phyloP scores from a whole-genome alignment of 495 filamentous ascomycete species.

The Penicillium soppii region DNA sequence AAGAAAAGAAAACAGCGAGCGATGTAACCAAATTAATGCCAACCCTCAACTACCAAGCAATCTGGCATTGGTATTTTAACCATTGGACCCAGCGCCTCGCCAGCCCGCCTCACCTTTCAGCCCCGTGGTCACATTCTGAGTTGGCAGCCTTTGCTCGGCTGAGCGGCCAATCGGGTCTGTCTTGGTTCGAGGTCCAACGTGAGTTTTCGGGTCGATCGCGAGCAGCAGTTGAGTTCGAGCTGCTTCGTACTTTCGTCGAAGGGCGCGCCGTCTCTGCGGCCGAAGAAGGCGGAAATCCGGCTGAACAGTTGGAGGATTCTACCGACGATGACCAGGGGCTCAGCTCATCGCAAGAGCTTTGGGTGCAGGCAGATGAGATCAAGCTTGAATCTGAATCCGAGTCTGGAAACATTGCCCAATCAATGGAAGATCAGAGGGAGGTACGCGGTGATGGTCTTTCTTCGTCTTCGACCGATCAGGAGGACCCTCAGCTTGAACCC shows the following conservation, averaged over 20 bases:
- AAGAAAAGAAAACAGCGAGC: slow-evolving; percentile 29
- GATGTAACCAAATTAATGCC: slow-evolving; percentile 34
- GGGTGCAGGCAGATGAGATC: background rate
- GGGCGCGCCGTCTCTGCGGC: background rate
- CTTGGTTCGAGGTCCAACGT: slow-evolving; percentile 31
- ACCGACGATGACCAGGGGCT: background rate
- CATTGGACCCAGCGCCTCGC: slow-evolving; percentile 37
- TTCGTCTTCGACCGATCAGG: too few relatives aligned
- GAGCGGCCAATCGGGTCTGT: slow-evolving; percentile 28
- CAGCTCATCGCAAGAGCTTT: background rate
- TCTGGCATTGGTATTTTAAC: slow-evolving; percentile 26
- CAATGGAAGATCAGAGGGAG: background rate
- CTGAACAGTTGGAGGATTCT: background rate
- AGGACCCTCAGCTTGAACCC: too few relatives aligned
- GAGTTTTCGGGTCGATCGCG: slow-evolving; percentile 31
- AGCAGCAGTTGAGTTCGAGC: slow-evolving; percentile 39
- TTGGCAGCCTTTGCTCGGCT: slow-evolving; percentile 26
- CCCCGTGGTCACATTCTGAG: slow-evolving; percentile 36
- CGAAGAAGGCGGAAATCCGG: background rate
- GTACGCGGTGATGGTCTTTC: background rate
- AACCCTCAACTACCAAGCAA: slow-evolving; percentile 15
- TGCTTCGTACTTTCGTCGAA: slow-evolving; percentile 37
- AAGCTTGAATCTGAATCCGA: background rate
- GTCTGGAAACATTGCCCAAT: background rate
- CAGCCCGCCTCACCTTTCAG: slow-evolving; percentile 31